Evolutionary conservation across 116 monocot species (phyloP), one percentile per base, ranked within the genome.

Genomic region (Zostera marina): DNA sequence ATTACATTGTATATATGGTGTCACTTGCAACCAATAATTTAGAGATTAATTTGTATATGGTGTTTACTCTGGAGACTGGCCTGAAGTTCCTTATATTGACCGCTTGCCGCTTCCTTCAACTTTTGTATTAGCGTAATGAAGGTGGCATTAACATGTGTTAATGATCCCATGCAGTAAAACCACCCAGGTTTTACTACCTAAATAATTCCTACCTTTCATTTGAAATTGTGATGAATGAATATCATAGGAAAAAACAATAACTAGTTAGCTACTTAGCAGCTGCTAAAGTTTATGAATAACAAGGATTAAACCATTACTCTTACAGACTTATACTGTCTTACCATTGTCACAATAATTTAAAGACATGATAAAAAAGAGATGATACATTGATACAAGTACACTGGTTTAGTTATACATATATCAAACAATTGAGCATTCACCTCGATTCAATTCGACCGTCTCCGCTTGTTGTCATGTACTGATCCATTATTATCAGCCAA

Each of bases 401-500:
- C 17, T 13, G 17, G 17, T 49, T 9, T 20, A 8, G 19, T 17
- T 20, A 17, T 49, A 20, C 49, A 49, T 17, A 8, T 49, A 49
- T 49, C 49, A 0, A 49, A 49, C 2, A 49, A 8, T 6, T 17
- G 49, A n/a, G 20, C 0, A 15, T 49, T 49, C 19, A 5, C 19
- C 20, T 49, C 7, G 9, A 16, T 22, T 43, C 22, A 92, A 47
- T 87, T 87, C 47, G 83, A 51, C 74, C 87, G 74, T 67, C 88
- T 71, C 56, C 81, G 81, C 70, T 82, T 84, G 22, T 69, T 67
- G 49, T 52, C 55, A 57, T 80, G 87, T 53, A 67, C 26, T 44
- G 74, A 78, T 24, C 75, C 90, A 73, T 93, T 87, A 16, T 74
- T 65, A 79, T 87, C 87, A 26, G 71, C 60, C 22, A 87, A 73